Conservation (phyloP, 140 eudicot species). For the Bidens hawaiensis region DNA sequence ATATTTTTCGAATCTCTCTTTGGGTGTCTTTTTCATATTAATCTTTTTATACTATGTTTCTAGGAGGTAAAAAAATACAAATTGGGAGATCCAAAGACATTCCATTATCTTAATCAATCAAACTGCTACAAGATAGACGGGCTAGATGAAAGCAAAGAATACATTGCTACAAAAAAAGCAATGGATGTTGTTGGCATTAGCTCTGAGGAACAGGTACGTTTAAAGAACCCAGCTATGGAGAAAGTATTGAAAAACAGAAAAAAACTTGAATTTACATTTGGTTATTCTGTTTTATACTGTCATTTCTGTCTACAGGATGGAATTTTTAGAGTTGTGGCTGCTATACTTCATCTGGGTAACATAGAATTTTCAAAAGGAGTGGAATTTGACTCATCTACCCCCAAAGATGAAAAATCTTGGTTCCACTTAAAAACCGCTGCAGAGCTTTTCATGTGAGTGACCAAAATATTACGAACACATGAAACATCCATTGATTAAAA, state of each 20-base stretch:
- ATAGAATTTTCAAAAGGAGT: slow-evolving; percentile 81
- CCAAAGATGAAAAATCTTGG: slow-evolving; percentile 95
- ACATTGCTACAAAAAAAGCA: slow-evolving; percentile 63
- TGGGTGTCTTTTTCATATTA: not conserved
- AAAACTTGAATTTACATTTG: not conserved
- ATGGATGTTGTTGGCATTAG: slow-evolving; percentile 91
- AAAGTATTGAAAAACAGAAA: not conserved
- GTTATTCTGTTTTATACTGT: not conserved
- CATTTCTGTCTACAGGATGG: slow-evolving; percentile 60
- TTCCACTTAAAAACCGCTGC: slow-evolving; percentile 85
- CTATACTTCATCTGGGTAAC: slow-evolving; percentile 94
- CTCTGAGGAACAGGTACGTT: slow-evolving; percentile 67
- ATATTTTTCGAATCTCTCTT: not conserved
- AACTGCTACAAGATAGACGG: slow-evolving; percentile 73
- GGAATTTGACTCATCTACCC: slow-evolving; percentile 86
- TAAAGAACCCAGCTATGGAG: slow-evolving; percentile 5
- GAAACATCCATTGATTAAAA: slow-evolving; percentile 15
- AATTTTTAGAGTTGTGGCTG: slow-evolving; percentile 93
- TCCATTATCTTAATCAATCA: slow-evolving; percentile 82
- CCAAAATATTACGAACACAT: not conserved
- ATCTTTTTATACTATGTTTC: slow-evolving; percentile 6
- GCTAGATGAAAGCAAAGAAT: slow-evolving; percentile 73
- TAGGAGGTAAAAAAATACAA: slow-evolving; percentile 73
- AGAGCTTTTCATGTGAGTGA: slow-evolving; percentile 77
- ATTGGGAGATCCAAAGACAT: slow-evolving; percentile 66